phyloP scores from a whole-genome alignment of 2,329 filamentous ascomycete genomes.

The Scytalidium sp. region DNA sequence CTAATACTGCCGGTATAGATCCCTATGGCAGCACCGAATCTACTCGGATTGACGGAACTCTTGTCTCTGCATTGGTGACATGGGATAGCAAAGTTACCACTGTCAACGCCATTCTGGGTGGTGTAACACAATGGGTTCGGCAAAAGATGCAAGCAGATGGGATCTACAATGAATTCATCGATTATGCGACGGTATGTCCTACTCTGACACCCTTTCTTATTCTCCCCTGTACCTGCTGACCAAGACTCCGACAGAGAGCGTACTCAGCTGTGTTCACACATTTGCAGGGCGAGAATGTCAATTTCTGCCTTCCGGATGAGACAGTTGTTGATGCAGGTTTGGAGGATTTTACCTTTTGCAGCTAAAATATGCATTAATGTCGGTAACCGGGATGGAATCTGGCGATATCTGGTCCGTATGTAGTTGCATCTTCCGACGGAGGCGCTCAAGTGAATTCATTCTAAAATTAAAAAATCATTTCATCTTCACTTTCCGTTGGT shows the following conservation, averaged over 20 bases:
- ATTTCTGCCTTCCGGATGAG: not conserved
- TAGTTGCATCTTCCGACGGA: too few relatives aligned
- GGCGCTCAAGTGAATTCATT: too few relatives aligned
- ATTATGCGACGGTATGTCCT: not conserved
- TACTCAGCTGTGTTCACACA: not conserved
- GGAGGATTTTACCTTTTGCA: not conserved
- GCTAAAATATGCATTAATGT: too few relatives aligned
- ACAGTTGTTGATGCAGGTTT: not conserved
- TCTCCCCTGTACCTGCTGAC: too few relatives aligned
- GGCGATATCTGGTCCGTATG: too few relatives aligned
- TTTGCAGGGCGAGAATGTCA: not conserved
- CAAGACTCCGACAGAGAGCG: not conserved
- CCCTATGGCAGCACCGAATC: constrained; percentile 40
- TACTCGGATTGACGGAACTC: constrained; percentile 34
- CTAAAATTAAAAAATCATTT: too few relatives aligned
- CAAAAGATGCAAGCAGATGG: constrained; percentile 34
- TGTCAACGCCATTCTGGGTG: constrained; percentile 35
- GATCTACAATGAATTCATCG: constrained; percentile 35
- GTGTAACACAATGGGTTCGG: constrained; percentile 34
- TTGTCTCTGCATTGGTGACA: constrained; percentile 36
- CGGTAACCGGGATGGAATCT: too few relatives aligned
- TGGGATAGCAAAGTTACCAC: constrained; percentile 44
- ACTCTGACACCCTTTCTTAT: too few relatives aligned
- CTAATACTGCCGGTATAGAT: constrained; percentile 23
- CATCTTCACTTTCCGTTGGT: too few relatives aligned